Percentiles rank a stretch among this genome's conserved stretches.
phyloP scores from a whole-genome alignment of 768 basidiomycete genomes.

The Gelatoporia subvermispora region DNA sequence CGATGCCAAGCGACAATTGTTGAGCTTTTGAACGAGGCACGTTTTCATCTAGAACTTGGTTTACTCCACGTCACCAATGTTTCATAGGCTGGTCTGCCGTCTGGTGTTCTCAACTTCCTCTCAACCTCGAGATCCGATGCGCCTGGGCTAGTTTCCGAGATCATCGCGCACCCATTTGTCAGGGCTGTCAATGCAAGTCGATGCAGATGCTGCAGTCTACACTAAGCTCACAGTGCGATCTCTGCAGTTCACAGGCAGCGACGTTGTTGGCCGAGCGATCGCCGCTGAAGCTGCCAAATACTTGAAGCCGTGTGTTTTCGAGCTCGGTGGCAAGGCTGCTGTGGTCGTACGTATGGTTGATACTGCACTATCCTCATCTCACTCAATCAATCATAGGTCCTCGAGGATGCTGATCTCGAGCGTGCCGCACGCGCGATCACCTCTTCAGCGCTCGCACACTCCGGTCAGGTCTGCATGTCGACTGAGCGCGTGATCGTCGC shows the following conservation, averaged over 20 bases:
- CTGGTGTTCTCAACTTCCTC: conserved; percentile 54
- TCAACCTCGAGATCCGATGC: conserved; percentile 40
- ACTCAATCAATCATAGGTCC: conserved; percentile 32
- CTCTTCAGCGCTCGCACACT: conserved; percentile 39
- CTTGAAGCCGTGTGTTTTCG: conserved; percentile 52
- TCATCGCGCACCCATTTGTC: conserved; percentile 53
- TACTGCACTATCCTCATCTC: not conserved
- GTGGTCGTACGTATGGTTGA: conserved; percentile 35
- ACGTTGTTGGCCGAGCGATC: conserved; percentile 47
- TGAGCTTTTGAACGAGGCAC: conserved; percentile 42
- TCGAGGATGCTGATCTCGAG: conserved; percentile 47
- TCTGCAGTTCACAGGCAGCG: conserved; percentile 50
- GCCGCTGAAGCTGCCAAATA: conserved; percentile 51
- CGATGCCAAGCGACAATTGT: conserved; percentile 40
- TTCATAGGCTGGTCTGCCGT: conserved; percentile 54
- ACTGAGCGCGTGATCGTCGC: conserved; percentile 39
- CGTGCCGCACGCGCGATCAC: conserved; percentile 49
- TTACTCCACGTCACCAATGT: conserved; percentile 16
- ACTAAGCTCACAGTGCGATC: not conserved
- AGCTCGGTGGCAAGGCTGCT: conserved; percentile 55
- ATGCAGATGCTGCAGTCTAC: not conserved
- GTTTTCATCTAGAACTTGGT: not conserved
- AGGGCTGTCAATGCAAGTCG: conserved; percentile 45
- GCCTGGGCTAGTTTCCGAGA: conserved; percentile 43
- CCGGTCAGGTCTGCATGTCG: conserved; percentile 58